Percentiles rank a stretch among this genome's conserved stretches.
These are phyloP conservation scores for Saccharum officinarum DNA, from an alignment of 176 grass and related monocot species.

Conservation along the genomic window DNA sequence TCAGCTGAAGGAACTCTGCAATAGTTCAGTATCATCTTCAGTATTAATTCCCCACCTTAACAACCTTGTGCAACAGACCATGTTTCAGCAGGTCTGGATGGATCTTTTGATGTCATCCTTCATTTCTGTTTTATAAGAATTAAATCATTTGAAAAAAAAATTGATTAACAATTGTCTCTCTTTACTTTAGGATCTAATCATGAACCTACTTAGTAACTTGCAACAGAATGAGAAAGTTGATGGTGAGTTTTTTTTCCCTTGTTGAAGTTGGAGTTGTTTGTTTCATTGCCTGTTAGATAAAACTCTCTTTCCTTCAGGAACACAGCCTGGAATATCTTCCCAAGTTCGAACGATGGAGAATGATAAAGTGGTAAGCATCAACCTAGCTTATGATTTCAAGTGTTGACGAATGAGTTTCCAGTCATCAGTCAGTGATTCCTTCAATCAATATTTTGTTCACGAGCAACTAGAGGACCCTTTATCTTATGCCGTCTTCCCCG, in stretches of 20 bases:
- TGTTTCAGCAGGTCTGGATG: conserved; percentile 81
- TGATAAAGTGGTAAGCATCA: conserved; percentile 49
- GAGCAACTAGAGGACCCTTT: too few species aligned
- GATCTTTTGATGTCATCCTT: conserved; percentile 13
- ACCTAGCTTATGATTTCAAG: conserved; percentile 11
- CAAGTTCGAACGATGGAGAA: conserved; percentile 42
- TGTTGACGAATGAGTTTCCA: not conserved
- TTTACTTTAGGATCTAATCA: conserved; percentile 81
- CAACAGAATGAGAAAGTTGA: conserved; percentile 82
- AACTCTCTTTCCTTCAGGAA: conserved; percentile 47
- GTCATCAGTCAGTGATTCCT: not conserved
- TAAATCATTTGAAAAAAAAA: conserved; percentile 35
- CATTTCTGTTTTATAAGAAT: conserved; percentile 19
- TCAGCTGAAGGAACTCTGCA: conserved; percentile 72
- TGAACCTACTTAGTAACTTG: conserved; percentile 78
- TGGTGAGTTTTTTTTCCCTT: conserved; percentile 45
- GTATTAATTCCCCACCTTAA: conserved; percentile 90
- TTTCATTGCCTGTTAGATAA: conserved; percentile 13
- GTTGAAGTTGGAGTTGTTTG: not conserved
- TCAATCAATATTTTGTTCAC: conserved; percentile 15
- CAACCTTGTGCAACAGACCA: conserved; percentile 95
- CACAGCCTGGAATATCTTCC: conserved; percentile 55
- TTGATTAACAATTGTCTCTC: conserved; percentile 23
- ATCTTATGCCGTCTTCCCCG: too few species aligned
- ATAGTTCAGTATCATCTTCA: conserved; percentile 71